Evolutionary conservation across 495 filamentous ascomycete genomes (phyloP).

Genomic region (Hyphodiscus hymeniophilus): DNA sequence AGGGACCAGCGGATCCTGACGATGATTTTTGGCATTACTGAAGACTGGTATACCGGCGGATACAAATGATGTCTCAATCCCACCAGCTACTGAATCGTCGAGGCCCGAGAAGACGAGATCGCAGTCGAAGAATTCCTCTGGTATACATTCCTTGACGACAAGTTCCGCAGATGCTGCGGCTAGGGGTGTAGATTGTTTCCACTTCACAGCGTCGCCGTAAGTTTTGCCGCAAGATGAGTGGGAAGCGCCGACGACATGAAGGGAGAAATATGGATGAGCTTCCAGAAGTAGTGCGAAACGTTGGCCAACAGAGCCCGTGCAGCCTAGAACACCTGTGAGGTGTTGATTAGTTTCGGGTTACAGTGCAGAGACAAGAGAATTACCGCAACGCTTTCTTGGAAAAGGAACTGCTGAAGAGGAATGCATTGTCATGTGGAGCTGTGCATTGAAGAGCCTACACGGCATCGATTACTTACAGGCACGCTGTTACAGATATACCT

Average conservation of each 20-base stretch:
- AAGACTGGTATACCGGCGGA: slow-evolving; percentile 72
- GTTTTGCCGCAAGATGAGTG: slow-evolving; percentile 71
- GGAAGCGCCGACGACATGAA: slow-evolving; percentile 74
- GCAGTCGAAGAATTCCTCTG: slow-evolving; percentile 69
- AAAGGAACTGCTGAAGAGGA: no score
- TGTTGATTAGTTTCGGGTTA: no score
- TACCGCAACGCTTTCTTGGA: no score
- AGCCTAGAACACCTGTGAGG: slow-evolving; percentile 56
- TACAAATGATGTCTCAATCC: slow-evolving; percentile 75
- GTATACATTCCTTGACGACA: slow-evolving; percentile 65
- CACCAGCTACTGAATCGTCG: slow-evolving; percentile 74
- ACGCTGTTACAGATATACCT: no score
- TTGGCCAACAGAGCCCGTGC: slow-evolving; percentile 79
- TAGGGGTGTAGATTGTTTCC: slow-evolving; percentile 77
- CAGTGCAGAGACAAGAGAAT: no score
- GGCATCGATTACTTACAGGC: no score
- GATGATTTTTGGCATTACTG: slow-evolving; percentile 86
- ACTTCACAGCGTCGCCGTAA: slow-evolving; percentile 74
- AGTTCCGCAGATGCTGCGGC: slow-evolving; percentile 56
- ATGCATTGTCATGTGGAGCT: no score
- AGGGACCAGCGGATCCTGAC: slow-evolving; percentile 72
- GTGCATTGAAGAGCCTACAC: no score
- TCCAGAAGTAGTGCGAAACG: slow-evolving; percentile 78
- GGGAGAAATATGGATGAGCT: slow-evolving; percentile 65
- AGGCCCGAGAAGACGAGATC: slow-evolving; percentile 87